Conservation (phyloP, 2,329 filamentous ascomycete species). For the Colletotrichum tropicicola region DNA sequence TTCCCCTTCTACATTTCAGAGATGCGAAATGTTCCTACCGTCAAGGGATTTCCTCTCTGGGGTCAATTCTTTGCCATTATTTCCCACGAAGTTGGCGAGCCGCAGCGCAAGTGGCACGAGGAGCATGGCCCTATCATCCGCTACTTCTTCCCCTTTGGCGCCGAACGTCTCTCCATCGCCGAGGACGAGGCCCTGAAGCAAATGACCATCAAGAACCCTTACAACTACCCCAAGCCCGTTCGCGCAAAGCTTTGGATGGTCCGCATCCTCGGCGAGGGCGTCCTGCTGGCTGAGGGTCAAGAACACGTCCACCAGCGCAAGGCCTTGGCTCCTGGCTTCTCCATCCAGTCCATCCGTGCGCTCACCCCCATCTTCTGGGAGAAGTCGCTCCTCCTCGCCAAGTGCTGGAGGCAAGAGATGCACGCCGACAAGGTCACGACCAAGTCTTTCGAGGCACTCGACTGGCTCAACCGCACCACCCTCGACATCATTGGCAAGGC, state of each 20-base stretch:
- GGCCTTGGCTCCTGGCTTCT: constrained; percentile 47
- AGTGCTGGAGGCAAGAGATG: constrained; percentile 48
- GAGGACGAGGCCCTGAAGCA: constrained; percentile 53
- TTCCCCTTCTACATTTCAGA: constrained; percentile 53
- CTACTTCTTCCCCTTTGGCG: constrained; percentile 56
- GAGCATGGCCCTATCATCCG: constrained; percentile 51
- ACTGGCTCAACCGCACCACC: constrained; percentile 53
- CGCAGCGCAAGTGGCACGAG: constrained; percentile 52
- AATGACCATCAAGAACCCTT: constrained; percentile 52
- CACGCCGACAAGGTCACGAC: constrained; percentile 36
- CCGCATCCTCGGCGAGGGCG: constrained; percentile 52
- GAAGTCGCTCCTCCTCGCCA: constrained; percentile 52
- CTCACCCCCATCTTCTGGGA: constrained; percentile 50
- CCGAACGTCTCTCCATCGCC: constrained; percentile 52
- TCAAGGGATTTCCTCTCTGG: constrained; percentile 50
- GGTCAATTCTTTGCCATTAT: constrained; percentile 53
- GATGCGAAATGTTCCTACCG: constrained; percentile 51
- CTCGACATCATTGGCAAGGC: constrained; percentile 54
- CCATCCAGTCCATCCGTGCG: constrained; percentile 46
- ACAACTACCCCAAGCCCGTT: constrained; percentile 48
- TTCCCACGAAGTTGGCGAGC: constrained; percentile 48
- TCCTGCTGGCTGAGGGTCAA: constrained; percentile 51
- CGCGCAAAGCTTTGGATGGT: constrained; percentile 50
- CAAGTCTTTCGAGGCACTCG: constrained; percentile 45
- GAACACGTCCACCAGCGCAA: constrained; percentile 52